Conservation (phyloP, 257 asterid genomes). For the Przewalskia tangutica region DNA sequence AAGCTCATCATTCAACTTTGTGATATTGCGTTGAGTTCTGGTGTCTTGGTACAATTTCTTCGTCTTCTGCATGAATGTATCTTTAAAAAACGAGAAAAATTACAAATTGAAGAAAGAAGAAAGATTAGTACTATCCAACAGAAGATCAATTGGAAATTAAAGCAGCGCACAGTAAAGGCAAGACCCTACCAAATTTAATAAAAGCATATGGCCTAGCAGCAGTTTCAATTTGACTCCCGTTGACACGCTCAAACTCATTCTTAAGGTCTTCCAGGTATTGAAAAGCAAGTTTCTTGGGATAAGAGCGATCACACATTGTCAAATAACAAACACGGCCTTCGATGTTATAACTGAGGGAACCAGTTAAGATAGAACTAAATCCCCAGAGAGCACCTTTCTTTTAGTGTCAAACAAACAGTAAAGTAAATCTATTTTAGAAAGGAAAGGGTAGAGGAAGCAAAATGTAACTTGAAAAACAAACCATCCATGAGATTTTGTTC, state of each 20-base stretch:
- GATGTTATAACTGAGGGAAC: slow-evolving; percentile 55
- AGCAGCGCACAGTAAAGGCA: slow-evolving; percentile 2
- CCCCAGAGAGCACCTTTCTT: neutral
- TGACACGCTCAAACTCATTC: slow-evolving; percentile 84
- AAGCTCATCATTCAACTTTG: slow-evolving; percentile 95
- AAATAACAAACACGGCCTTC: slow-evolving; percentile 94
- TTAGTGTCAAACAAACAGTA: neutral
- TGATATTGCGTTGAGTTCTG: slow-evolving; percentile 75
- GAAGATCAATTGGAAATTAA: neutral
- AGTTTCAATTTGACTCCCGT: slow-evolving; percentile 86
- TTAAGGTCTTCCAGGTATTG: slow-evolving; percentile 94
- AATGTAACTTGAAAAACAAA: neutral
- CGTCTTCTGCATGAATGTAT: slow-evolving; percentile 85
- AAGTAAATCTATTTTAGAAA: neutral
- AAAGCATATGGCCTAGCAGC: slow-evolving; percentile 99
- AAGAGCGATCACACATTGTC: slow-evolving; percentile 94
- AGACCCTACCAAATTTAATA: slow-evolving; percentile 72
- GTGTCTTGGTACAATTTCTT: slow-evolving; percentile 94
- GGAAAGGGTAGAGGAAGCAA: neutral
- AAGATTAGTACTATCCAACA: neutral
- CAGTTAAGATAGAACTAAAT: slow-evolving; percentile 38
- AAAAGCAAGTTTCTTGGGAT: slow-evolving; percentile 90
- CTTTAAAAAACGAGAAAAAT: slow-evolving; percentile 22
- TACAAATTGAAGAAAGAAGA: slow-evolving; percentile 4
- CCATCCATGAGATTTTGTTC: neutral